Evolutionary conservation across 148 eudicot genomes (phyloP), one percentile per base, ranked within the genome.

Genomic region (Euryodendron excelsum): DNA sequence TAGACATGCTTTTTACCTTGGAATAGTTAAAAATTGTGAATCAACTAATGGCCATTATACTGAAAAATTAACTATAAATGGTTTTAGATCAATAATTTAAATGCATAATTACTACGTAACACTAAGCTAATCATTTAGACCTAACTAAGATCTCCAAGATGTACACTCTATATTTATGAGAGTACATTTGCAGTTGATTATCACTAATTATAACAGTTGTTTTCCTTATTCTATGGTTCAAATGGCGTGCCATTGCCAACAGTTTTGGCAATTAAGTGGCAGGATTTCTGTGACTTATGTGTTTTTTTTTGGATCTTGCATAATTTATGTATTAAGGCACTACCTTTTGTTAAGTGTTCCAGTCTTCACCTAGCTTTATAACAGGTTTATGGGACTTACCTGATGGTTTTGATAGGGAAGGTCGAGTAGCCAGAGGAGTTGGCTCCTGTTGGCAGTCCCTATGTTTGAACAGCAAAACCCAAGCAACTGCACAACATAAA

Each of bases 371-470:
- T 78, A 41, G 50, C 6, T 77, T 66, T 44, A 48, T 28, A 53
- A 72, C 60, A 79, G 72, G 17, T 20, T 41, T 3, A 30, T 3
- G 18, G 15, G 2, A 27, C 20, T 86, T 84, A 95, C 98, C 98
- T 82, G 96, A 86, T 76, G 94, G 86, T 83, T 95, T 91, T 66
- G 89, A 84, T 47, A 86, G 87, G 66, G 94, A 90, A 82, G 87
- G 69, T 52, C 80, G 60, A 9, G 80, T 81, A 63, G 81, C 82
- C 58, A 78, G 85, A 84, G 93, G 87, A 82, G 82, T 81, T 31
- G 77, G 65, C 9, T 78, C 85, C 74, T 80, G 72, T 68, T 77
- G 89, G 68, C 31, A 48, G 45, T 82, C 82, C 78, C 83, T 89
- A 74, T 79, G 74, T 85, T 81, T 85, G 84, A 85, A 88, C 63